Conservation (phyloP, 208 protist species). For the Wallacemonas sp. region DNA sequence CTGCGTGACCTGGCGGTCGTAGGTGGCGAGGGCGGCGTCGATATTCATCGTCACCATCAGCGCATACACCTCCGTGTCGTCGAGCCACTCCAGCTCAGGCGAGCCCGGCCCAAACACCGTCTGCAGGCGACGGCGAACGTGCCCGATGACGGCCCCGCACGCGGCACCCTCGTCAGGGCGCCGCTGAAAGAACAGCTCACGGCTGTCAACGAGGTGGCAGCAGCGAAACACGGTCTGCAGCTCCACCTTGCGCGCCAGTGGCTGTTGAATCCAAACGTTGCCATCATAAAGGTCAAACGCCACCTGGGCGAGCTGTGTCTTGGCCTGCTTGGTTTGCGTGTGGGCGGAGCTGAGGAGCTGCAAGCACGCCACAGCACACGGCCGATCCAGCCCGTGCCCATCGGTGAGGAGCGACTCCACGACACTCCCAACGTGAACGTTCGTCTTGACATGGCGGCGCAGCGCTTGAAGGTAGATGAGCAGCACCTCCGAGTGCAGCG, state of each 20-base stretch:
- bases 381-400: conserved; percentile 57
- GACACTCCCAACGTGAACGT: conserved; percentile 24
- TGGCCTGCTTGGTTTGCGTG: conserved; percentile 30
- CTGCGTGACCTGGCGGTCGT: conserved; percentile 31
- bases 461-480: conserved; percentile 69
- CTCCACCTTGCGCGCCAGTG: conserved; percentile 62
- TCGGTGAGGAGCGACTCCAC: conserved; percentile 54
- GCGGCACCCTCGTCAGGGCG: not conserved
- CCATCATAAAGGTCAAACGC: conserved; percentile 57
- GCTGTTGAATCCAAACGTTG: conserved; percentile 74
- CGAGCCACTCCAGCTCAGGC: conserved; percentile 63
- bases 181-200: not conserved
- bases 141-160: conserved; percentile 21
- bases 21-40: conserved; percentile 45
- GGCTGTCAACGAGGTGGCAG: conserved; percentile 54
- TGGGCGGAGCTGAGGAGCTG: conserved; percentile 57
- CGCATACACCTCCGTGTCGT: conserved; percentile 71
- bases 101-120: conserved; percentile 54
- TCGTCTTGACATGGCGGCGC: conserved; percentile 44
- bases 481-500: conserved; percentile 70
- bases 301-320: conserved; percentile 31
- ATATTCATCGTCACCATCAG: conserved; percentile 38
- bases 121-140: conserved; percentile 23
- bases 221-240: conserved; percentile 82
- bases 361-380: conserved; percentile 62